Evolutionary conservation across 2,329 filamentous ascomycete species (phyloP).

Genomic region (Microsporum canis): DNA sequence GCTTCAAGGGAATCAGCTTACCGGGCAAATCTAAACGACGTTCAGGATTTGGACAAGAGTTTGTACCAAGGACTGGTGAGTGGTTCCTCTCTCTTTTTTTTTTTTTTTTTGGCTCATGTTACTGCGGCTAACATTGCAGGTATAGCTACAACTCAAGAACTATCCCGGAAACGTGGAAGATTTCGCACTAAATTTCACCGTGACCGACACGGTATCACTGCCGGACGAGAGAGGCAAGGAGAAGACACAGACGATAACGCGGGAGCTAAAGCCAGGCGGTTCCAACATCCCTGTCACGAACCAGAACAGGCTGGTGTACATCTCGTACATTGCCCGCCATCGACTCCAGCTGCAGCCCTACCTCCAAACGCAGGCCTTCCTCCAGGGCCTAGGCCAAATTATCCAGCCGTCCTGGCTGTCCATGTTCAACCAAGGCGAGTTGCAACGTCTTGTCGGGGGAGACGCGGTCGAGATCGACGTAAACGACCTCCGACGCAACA

Average conservation of each 20-base stretch:
- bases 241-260: constrained; percentile 41
- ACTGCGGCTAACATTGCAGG: neutral
- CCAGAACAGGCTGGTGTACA: constrained; percentile 86
- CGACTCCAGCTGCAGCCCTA: constrained; percentile 70
- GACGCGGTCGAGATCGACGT: constrained; percentile 78
- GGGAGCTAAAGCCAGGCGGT: constrained; percentile 65
- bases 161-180: constrained; percentile 70
- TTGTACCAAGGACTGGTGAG: constrained; percentile 73
- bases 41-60: constrained; percentile 80
- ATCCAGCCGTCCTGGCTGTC: constrained; percentile 87
- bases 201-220: constrained; percentile 56
- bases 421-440: constrained; percentile 96
- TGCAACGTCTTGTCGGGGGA: constrained; percentile 86
- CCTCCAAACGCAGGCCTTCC: constrained; percentile 74
- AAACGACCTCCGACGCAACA: constrained; percentile 72
- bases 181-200: constrained; percentile 77
- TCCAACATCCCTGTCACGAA: constrained; percentile 73
- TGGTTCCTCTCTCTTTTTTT: constrained; percentile 7
- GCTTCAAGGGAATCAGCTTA: constrained; percentile 60
- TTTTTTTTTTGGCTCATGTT: neutral
- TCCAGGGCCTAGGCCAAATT: constrained; percentile 73
- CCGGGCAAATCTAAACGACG: constrained; percentile 85
- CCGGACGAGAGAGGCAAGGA: constrained; percentile 30
- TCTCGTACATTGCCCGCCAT: constrained; percentile 80
- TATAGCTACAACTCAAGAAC: constrained; percentile 60